phyloP scores from a whole-genome alignment of 495 filamentous ascomycete species.

The Hypoxylon fuscum region DNA sequence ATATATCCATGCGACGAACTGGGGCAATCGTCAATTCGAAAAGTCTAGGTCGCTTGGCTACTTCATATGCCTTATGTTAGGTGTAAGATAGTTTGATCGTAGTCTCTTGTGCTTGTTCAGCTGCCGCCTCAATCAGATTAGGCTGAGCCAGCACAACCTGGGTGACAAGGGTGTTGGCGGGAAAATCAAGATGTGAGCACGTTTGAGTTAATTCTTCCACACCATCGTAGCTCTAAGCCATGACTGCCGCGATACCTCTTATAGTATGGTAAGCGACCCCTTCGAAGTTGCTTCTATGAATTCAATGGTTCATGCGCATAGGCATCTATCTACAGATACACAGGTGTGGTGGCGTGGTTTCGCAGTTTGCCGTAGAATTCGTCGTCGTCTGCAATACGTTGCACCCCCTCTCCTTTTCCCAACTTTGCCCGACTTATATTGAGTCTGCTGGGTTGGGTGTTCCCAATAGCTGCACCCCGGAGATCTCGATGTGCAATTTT shows the following conservation, averaged over 20 bases:
- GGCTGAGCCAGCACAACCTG: background rate
- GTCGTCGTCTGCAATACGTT: background rate
- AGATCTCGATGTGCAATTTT: background rate
- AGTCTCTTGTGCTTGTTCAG: background rate
- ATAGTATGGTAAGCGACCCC: background rate
- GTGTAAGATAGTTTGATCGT: no score
- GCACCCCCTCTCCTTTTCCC: background rate
- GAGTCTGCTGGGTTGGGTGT: background rate
- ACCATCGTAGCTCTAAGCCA: background rate
- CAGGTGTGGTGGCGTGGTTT: background rate
- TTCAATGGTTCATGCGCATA: background rate
- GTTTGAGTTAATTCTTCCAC: background rate
- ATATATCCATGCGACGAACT: conserved; percentile 5
- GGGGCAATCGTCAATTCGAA: conserved; percentile 8
- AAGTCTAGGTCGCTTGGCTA: conserved; percentile 3
- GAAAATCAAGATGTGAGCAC: background rate
- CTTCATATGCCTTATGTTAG: no score
- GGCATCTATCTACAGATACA: background rate
- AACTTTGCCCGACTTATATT: background rate
- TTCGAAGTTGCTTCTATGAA: background rate
- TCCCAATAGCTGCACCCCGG: background rate
- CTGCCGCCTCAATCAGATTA: background rate
- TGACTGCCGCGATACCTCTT: background rate
- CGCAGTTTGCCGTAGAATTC: background rate
- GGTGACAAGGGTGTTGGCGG: background rate